Evolutionary conservation across 192 early-diverging fungal species (phyloP).

Genomic region (Backusella mclennaniae): DNA sequence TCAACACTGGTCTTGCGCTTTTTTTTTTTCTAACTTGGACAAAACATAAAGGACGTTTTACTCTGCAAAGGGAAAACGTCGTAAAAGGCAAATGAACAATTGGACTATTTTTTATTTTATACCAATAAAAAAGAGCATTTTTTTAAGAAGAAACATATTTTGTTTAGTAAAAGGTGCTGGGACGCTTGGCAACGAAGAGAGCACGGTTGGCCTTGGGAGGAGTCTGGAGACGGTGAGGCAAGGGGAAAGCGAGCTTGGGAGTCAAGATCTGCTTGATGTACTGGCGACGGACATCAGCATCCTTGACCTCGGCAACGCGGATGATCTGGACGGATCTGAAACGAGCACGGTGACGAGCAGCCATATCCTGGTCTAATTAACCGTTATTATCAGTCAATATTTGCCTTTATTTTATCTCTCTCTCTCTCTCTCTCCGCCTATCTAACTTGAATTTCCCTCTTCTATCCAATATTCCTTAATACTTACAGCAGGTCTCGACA

Average conservation of each 20-base stretch:
- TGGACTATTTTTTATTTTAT: neutral
- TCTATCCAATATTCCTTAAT: constrained; percentile 26
- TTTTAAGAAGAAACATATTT: neutral
- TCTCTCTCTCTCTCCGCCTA: neutral
- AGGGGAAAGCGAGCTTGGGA: constrained; percentile 93
- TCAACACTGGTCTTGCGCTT: no score
- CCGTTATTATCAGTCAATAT: neutral
- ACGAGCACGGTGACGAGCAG: constrained; percentile 96
- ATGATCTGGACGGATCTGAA: constrained; percentile 99
- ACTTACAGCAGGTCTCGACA: constrained; percentile 58
- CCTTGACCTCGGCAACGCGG: constrained; percentile 91
- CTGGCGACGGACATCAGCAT: constrained; percentile 89
- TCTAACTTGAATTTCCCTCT: neutral
- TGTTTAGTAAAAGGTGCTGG: constrained; percentile 86
- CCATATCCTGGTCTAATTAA: constrained; percentile 90
- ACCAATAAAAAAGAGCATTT: neutral
- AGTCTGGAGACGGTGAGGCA: constrained; percentile 93
- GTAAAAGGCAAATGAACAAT: neutral
- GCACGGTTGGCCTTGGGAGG: constrained; percentile 81
- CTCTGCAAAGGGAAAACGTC: no score
- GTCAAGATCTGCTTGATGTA: constrained; percentile 97
- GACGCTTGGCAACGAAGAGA: constrained; percentile 90
- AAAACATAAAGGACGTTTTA: no score
- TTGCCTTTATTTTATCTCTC: neutral
- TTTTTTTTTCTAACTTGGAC: no score